Evolutionary conservation across 1,139 yeast genomes (phyloP), one percentile per base, ranked within the genome.

Genomic region (Magnusiomyces fungicola): DNA sequence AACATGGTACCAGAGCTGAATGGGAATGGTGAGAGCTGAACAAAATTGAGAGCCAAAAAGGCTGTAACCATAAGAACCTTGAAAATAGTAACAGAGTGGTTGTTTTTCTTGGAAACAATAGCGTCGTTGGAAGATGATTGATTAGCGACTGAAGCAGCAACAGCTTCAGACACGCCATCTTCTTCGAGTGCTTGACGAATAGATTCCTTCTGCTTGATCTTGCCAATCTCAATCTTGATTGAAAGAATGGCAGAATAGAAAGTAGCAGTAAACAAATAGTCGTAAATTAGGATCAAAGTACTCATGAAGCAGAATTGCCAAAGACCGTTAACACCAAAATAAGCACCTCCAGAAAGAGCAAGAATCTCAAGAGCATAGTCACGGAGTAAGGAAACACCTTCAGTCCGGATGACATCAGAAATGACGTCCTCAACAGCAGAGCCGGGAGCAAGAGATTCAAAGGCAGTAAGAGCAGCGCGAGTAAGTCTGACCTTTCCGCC

Each of bases 121-220:
- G 47, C 27, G 59, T 49, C 19, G 56, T 59, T 43, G 50, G 32
- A 50, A 52, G 34, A 54, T 61, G 56, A 61, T 46, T 72, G 66
- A 38, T 73, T 76, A 24, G 90, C 81, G 38, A 86, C 83, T 50
- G 79, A 75, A 56, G 78, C 80, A 43, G 92, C 97, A 43, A 86
- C 86, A 52, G 74, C 70, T 49, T 61, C 80, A 43, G 88, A 77
- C 39, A 92, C 79, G 22, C 98, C 98, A 61, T 94, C 98, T 66
- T 92, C 98, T 69, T 90, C 96, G 58, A 92, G 73, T 22, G 89
- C 92, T 58, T 79, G 81, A 62, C 85, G 82, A 63, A 90, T 78
- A 52, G 81, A 79, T 53, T 89, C 83, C 47, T 92, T 85, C 58
- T 90, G 81, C 68, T 92, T 88, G 53, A 95, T 95, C 56, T 89